A percentile compares a stretch with the other conserved stretches of the same genome.
Evolutionary conservation across 805 yeast species (phyloP).

Genomic region (Wickerhamomyces bovis): DNA sequence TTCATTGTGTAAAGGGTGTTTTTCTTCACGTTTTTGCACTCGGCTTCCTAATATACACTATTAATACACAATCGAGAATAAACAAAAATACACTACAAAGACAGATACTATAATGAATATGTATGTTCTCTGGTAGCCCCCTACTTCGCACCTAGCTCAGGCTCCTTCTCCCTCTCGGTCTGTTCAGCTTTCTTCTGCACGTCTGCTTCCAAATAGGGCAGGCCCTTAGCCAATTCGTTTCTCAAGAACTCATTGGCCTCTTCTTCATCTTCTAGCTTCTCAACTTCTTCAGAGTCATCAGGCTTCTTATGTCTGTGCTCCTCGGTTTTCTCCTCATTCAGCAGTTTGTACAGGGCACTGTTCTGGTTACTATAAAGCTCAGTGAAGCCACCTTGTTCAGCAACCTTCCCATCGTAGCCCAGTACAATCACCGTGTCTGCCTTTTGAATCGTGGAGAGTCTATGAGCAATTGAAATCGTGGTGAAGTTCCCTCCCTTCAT

Average conservation of each 20-base stretch:
- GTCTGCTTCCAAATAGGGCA: background rate
- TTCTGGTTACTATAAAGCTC: slow-evolving; percentile 44
- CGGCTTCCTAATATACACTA: too few species aligned
- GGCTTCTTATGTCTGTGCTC: slow-evolving; percentile 10
- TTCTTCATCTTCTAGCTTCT: slow-evolving; percentile 3
- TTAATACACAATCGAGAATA: too few species aligned
- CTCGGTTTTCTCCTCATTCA: slow-evolving; percentile 29
- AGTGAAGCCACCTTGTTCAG: slow-evolving; percentile 62
- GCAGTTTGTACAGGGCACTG: slow-evolving; percentile 32
- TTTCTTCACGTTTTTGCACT: background rate
- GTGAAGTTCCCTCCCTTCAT: slow-evolving; percentile 59
- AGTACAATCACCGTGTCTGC: slow-evolving; percentile 82
- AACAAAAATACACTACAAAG: too few species aligned
- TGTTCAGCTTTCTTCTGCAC: background rate
- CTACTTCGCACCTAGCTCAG: background rate
- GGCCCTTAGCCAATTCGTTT: slow-evolving; percentile 8
- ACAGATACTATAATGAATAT: background rate
- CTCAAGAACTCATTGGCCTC: slow-evolving; percentile 20
- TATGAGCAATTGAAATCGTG: slow-evolving; percentile 87
- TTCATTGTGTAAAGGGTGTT: background rate
- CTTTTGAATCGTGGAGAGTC: slow-evolving; percentile 83
- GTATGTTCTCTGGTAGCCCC: background rate
- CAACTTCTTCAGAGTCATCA: slow-evolving; percentile 4
- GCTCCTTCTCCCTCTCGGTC: background rate
- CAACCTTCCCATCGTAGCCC: slow-evolving; percentile 74